phyloP scores from a whole-genome alignment of 1,139 yeast genomes.

The Saccharomyces hybrid region DNA sequence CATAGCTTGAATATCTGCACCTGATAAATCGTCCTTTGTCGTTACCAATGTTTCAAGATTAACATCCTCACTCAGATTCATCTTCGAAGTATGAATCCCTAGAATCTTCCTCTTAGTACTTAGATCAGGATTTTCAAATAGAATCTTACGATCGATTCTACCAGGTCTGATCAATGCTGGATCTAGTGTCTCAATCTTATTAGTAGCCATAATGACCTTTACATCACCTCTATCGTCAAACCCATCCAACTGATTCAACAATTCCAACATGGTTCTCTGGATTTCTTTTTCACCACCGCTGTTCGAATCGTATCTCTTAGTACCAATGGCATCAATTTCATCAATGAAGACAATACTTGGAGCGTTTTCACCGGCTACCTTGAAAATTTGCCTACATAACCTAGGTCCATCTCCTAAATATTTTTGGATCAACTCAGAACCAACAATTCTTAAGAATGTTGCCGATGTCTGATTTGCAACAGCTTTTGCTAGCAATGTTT shows the following conservation, averaged over 20 bases:
- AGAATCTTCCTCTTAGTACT: slow-evolving; percentile 89
- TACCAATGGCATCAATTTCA: slow-evolving; percentile 98
- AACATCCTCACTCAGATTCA: slow-evolving; percentile 84
- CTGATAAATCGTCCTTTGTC: slow-evolving; percentile 89
- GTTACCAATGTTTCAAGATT: slow-evolving; percentile 84
- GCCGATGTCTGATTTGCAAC: slow-evolving; percentile 98
- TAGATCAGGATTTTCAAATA: slow-evolving; percentile 93
- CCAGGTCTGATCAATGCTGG: slow-evolving; percentile 99
- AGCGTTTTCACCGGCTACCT: slow-evolving; percentile 93
- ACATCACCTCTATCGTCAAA: slow-evolving; percentile 98
- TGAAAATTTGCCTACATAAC: slow-evolving; percentile 87
- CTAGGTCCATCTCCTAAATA: slow-evolving; percentile 98
- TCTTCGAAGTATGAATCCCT: slow-evolving; percentile 87
- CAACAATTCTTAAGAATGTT: slow-evolving; percentile 90
- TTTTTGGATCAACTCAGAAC: slow-evolving; percentile 93
- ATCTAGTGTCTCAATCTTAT: slow-evolving; percentile 88
- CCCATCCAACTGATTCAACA: slow-evolving; percentile 93
- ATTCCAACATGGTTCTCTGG: slow-evolving; percentile 96
- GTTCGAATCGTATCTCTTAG: slow-evolving; percentile 90
- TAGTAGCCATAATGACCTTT: slow-evolving; percentile 98
- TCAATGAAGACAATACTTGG: slow-evolving; percentile 97
- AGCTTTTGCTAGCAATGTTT: slow-evolving; percentile 92
- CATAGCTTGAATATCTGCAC: slow-evolving; percentile 97
- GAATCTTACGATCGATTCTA: slow-evolving; percentile 92
- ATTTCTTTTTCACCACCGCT: slow-evolving; percentile 98